Evolutionary conservation across 2,329 filamentous ascomycete species (phyloP), one percentile per base, ranked within the genome.

Genomic region (Onygenales sp.): DNA sequence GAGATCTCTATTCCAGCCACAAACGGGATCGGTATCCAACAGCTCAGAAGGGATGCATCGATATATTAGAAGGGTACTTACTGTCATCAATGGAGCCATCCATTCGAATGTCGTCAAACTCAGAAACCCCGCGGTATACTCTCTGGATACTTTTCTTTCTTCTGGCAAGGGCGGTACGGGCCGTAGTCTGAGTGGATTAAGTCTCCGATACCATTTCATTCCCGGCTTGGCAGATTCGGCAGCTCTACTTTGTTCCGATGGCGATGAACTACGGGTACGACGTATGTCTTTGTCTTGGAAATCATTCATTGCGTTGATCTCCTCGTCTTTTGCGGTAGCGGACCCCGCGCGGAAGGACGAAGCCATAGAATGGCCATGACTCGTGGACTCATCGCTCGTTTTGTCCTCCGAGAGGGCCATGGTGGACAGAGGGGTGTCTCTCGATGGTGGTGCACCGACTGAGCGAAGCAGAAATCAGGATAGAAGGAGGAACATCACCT

Each of bases 31-130:
- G 36, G 36, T 10, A 9, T n/a, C 36, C 9, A n/a, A 39, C 9
- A 39, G 13, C 36, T 7, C 36, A 7, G 36, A 7, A 33, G 44
- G 14, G 36, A 21, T 47, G 17, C 8, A 38, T 54, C 61, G 39
- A 61, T 57, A 56, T 59, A 35, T 52, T 41, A 41, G 36, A 45
- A 55, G 45, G 54, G 10, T 41, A 74, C 80, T 72, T 69, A 86
- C 85, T 58, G 72, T 78, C 91, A 97, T 97, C 53, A 97, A 66
- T 1, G 89, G 85, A 0, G 83, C 83, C 78, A 96, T 92, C 92
- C 92, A 97, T 67, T 89, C 82, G 65, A 95, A 97, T 3, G 85
- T 86, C 21, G 95, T 67, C 54, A 77, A 67, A 71, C 88, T 95
- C 58, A 93, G 79, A 63, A 90, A 85, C 2, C 79, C 74, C 5